Evolutionary conservation across 306 rosid genomes (phyloP), one percentile per base, ranked within the genome.

Genomic region (Acacia crassicarpa): DNA sequence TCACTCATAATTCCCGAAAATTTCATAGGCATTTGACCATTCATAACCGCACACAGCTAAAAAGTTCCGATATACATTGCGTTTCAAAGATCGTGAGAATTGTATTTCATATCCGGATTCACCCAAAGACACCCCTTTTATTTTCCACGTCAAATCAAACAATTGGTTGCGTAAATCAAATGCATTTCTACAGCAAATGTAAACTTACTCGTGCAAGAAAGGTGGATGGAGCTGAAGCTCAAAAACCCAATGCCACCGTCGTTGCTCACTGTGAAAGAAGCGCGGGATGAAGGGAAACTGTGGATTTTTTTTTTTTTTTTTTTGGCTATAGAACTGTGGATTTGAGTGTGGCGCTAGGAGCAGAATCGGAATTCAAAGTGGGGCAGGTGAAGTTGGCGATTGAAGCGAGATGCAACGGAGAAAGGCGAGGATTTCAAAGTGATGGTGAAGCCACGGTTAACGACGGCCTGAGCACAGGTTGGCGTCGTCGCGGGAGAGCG

Each of bases 151-250:
- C 75, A 40, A 83, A 78, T 83, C 79, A 70, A 68, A 73, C 27
- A 73, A 48, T 49, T 2, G 6, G 17, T 32, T 49, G 44, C 27
- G 27, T 4, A 16, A 49, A 73, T 14, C 15, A 17, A 27, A 30
- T 9, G 17, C 43, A 73, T 73, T 14, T 11, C 30, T 49, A 27
- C 30, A 49, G 62, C 17, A 49, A 73, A 51, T 0, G 41, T 30
- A 49, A 49, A 49, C 77, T 73, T 48, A 73, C 77, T 56, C 63
- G 38, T 30, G 46, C 9, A 45, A 45, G 19, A 43, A 80, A 80
- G 84, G 79, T 75, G 81, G 74, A 80, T 35, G 62, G 56, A 76
- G 81, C 61, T n/a, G 69, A 13, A 76, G 65, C 32, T 74, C 46
- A 20, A 74, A 10, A 15, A 53, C 33, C 66, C 63, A 40, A 53